Base-by-base conservation (phyloP, 164 flowering plant species). In the Vitis riparia region DNA sequence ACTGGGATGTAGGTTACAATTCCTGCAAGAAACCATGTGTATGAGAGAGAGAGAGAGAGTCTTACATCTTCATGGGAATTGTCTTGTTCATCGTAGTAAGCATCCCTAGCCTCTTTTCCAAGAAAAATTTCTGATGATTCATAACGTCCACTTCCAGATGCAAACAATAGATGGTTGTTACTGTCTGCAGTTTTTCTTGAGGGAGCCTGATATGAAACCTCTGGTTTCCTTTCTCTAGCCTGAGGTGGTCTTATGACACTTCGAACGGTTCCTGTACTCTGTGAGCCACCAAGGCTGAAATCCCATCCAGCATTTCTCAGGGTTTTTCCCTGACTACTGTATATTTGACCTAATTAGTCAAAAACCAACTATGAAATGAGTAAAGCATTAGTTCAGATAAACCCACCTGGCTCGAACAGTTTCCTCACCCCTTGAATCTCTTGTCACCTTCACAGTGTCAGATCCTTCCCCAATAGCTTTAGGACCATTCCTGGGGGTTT, bases 241-340 rank as follows among this genome's bases (percentile, higher is more conserved):
- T 83, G 96, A 66, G 92, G 92, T 63, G 93, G 93, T 70, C 72
- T 87, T 59, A 82, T 70, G 73, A 78, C 81, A 82, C 83, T 87
- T 59, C 80, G 76, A 65, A 87, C 74, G 62, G 91, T 91, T 49
- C 93, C 92, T 12, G 87, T 83, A 71, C 82, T 77, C 55, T 73
- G 77, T 52, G 87, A 74, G 68, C 86, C 88, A 69, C 89, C 79
- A 70, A 85, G 82, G 73, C 97, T 88, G 74, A 94, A 94, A 82
- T 94, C 97, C 99, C 99, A 94, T 57, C 97, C 97, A 70, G 87
- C 86, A 84, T 82, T 88, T 81, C 71, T 86, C 48, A 74, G 29
- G 58, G 87, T 68, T 68, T 77, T 87, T 32, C 80, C 90, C 79
- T 75, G 93, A 71, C 83, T 79, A 75, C 79, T 82, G 77, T 59